Conservation (phyloP, 192 early-diverging fungal genomes). For the Podochytrium sp. region DNA sequence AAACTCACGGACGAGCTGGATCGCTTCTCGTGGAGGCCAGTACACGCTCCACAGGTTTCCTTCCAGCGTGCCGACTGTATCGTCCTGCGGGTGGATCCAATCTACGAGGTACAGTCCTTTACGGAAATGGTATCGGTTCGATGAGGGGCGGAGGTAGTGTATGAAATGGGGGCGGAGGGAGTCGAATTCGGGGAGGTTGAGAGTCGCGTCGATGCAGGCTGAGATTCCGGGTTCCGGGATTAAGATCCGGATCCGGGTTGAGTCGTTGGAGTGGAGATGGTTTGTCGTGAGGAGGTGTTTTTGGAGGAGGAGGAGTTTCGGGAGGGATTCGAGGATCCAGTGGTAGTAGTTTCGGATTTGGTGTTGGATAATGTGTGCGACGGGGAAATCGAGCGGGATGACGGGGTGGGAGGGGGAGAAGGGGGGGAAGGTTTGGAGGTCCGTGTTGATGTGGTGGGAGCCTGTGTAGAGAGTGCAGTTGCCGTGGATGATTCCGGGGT, state of each 20-base stretch:
- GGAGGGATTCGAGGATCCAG: slow-evolving; percentile 21
- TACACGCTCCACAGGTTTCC: slow-evolving; percentile 13
- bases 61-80: background rate
- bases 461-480: slow-evolving; percentile 19
- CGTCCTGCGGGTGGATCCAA: slow-evolving; percentile 15
- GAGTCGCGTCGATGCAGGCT: background rate
- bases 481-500: slow-evolving; percentile 22
- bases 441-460: slow-evolving; percentile 14
- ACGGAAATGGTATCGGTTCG: background rate
- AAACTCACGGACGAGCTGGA: background rate
- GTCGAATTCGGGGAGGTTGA: background rate
- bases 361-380: slow-evolving; percentile 13
- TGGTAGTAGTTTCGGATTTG: slow-evolving; percentile 33
- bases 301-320: slow-evolving; percentile 24
- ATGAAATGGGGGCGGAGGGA: background rate
- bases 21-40: slow-evolving; percentile 22
- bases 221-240: slow-evolving; percentile 10
- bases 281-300: slow-evolving; percentile 11
- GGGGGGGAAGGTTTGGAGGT: slow-evolving; percentile 14
- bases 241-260: background rate
- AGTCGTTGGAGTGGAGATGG: background rate
- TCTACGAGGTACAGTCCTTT: background rate
- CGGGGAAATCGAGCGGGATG: background rate
- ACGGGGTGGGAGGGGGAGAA: background rate
- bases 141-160: background rate